phyloP scores from a whole-genome alignment of 192 early-diverging fungal species.

The Phlyctochytrium arcticum region DNA sequence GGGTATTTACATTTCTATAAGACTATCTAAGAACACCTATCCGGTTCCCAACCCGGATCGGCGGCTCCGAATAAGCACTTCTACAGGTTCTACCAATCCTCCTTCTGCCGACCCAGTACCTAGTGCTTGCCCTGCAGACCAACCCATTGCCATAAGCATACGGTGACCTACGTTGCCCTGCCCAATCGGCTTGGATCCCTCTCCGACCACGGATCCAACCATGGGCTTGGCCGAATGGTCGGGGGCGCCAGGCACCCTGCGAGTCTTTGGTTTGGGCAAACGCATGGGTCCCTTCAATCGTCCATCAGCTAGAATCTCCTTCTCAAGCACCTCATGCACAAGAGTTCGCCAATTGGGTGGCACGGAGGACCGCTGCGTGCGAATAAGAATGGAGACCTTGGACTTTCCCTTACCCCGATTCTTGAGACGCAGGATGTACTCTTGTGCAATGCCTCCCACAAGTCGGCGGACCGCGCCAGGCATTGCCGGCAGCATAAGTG shows the following conservation, averaged over 20 bases:
- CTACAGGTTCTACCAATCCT: slow-evolving; percentile 30
- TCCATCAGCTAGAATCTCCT: slow-evolving; percentile 1
- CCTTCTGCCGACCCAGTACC: slow-evolving; percentile 4
- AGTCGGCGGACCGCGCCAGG: slow-evolving; percentile 22
- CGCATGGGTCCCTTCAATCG: slow-evolving; percentile 25
- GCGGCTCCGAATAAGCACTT: slow-evolving; percentile 24
- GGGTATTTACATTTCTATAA: no score
- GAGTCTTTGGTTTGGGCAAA: neutral
- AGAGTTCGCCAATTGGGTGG: slow-evolving; percentile 30
- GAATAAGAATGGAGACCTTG: slow-evolving; percentile 16
- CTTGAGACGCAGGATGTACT: slow-evolving; percentile 12
- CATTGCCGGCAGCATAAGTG: slow-evolving; percentile 26
- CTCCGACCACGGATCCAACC: slow-evolving; percentile 56
- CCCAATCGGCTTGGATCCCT: slow-evolving; percentile 47
- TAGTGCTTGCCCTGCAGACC: slow-evolving; percentile 34
- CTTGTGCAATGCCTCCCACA: slow-evolving; percentile 6
- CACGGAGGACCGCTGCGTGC: slow-evolving; percentile 13
- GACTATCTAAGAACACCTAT: no score
- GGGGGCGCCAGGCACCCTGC: slow-evolving; percentile 16
- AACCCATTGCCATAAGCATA: slow-evolving; percentile 69
- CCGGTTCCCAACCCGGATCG: slow-evolving; percentile 29
- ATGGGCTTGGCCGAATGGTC: slow-evolving; percentile 21
- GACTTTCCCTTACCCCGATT: slow-evolving; percentile 16
- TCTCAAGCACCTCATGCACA: slow-evolving; percentile 6
- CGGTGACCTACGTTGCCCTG: slow-evolving; percentile 60